These are phyloP conservation scores for Lachancea thermotolerans DNA, from an alignment of 805 yeast species.

Conservation along the genomic window DNA sequence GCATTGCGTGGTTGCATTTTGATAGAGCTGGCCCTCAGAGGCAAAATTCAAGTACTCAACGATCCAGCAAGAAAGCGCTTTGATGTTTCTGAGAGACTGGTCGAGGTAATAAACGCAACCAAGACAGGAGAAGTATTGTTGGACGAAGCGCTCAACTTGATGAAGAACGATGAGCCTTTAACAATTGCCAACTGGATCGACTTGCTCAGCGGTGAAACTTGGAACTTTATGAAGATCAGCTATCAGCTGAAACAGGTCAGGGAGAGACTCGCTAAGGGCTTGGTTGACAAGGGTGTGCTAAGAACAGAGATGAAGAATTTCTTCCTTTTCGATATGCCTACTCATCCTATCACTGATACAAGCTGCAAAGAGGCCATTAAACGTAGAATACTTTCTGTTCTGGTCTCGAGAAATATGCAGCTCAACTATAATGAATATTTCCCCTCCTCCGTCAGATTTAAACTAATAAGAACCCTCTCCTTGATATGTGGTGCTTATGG, in stretches of 20 bases:
- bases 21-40: conserved; percentile 86
- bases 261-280: conserved; percentile 91
- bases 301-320: conserved; percentile 95
- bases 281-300: conserved; percentile 93
- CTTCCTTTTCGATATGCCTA: conserved; percentile 94
- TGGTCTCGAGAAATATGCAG: conserved; percentile 65
- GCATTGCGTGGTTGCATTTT: conserved; percentile 92
- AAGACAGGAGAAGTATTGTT: conserved; percentile 92
- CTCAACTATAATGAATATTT: conserved; percentile 55
- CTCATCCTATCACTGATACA: conserved; percentile 90
- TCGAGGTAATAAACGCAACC: conserved; percentile 78
- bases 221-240: conserved; percentile 91
- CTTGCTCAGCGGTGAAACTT: conserved; percentile 87
- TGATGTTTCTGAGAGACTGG: conserved; percentile 77
- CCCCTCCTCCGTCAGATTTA: conserved; percentile 60
- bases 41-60: conserved; percentile 79
- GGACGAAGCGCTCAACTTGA: conserved; percentile 87
- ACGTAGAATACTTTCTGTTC: conserved; percentile 59
- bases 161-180: conserved; percentile 77
- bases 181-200: conserved; percentile 91
- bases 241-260: conserved; percentile 96
- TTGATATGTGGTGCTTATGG: conserved; percentile 88
- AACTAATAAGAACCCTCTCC: conserved; percentile 69
- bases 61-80: conserved; percentile 89
- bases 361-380: conserved; percentile 76